phyloP scores from a whole-genome alignment of 1,284 basidiomycete species.

The Tausonia pullulans region DNA sequence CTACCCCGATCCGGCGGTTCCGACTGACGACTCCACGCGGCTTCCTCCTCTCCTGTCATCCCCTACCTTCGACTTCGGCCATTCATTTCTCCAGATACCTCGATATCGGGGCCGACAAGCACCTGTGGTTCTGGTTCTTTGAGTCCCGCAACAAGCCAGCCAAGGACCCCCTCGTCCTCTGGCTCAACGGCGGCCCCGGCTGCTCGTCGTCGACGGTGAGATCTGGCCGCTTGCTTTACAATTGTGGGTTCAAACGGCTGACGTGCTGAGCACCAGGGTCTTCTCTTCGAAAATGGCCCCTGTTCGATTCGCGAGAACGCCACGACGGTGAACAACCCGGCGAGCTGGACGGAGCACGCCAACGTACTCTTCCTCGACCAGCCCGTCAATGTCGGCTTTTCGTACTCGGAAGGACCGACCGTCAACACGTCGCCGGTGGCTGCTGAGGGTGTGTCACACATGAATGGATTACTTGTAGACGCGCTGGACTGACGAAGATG shows the following conservation, averaged over 20 bases:
- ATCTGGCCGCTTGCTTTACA: conserved; percentile 40
- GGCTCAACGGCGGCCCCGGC: conserved; percentile 75
- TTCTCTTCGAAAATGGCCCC: conserved; percentile 64
- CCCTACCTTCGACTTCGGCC: too few species aligned
- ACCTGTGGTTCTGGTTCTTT: conserved; percentile 83
- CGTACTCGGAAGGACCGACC: conserved; percentile 57
- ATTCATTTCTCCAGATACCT: conserved; percentile 43
- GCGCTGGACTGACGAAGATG: too few species aligned
- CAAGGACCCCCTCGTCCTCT: conserved; percentile 69
- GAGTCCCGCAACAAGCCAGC: conserved; percentile 62
- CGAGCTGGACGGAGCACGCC: conserved; percentile 60
- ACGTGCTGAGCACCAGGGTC: too few species aligned
- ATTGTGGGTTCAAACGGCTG: not conserved
- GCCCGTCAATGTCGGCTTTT: conserved; percentile 79
- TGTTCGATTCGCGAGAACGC: conserved; percentile 62
- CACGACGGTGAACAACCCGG: conserved; percentile 51
- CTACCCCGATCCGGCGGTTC: too few species aligned
- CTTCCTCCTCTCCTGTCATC: too few species aligned
- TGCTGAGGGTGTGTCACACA: conserved; percentile 41
- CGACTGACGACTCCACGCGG: too few species aligned
- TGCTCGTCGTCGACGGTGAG: conserved; percentile 43
- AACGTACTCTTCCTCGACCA: conserved; percentile 68
- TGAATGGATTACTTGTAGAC: too few species aligned
- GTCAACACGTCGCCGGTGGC: conserved; percentile 49
- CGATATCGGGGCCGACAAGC: conserved; percentile 72